Conservation (phyloP, 2,329 filamentous ascomycete genomes). For the Teratosphaeria pseudoeucalypti region DNA sequence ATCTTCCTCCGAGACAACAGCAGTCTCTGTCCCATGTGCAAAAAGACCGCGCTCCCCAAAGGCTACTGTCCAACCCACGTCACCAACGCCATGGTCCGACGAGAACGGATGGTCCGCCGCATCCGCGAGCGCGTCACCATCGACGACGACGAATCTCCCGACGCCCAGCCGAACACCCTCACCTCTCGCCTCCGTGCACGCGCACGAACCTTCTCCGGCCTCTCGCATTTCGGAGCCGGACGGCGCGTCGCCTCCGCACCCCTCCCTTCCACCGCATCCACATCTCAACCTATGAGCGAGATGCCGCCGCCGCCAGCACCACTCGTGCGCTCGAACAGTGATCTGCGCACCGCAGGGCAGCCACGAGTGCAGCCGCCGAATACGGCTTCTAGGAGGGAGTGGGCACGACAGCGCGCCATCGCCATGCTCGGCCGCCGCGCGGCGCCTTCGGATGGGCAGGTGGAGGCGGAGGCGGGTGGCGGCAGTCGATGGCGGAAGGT, state of each 20-base stretch:
- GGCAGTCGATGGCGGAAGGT: conserved; percentile 22
- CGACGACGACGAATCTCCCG: neutral
- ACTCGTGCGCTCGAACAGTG: neutral
- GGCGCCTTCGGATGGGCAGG: conserved; percentile 16
- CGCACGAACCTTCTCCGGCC: conserved; percentile 1
- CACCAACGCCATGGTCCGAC: conserved; percentile 77
- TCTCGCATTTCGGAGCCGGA: neutral
- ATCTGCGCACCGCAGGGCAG: neutral
- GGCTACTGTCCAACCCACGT: conserved; percentile 50
- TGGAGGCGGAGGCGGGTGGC: conserved; percentile 16
- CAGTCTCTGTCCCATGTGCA: conserved; percentile 85
- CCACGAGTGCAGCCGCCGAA: conserved; percentile 6
- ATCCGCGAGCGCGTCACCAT: conserved; percentile 40
- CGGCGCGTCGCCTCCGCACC: neutral
- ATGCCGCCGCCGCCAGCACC: neutral
- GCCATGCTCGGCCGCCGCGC: conserved; percentile 28
- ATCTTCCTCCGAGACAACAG: conserved; percentile 67
- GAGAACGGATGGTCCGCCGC: conserved; percentile 59
- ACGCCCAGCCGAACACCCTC: too few species aligned
- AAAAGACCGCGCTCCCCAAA: conserved; percentile 65
- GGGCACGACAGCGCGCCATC: conserved; percentile 36
- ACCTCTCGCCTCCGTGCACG: too few species aligned
- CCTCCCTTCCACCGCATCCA: neutral
- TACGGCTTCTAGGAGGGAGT: conserved; percentile 30
- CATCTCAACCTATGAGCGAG: neutral